These are phyloP conservation scores for Debaryomycetaceae sp. DNA, from an alignment of 1,139 yeast genomes.

Conservation along the genomic window DNA sequence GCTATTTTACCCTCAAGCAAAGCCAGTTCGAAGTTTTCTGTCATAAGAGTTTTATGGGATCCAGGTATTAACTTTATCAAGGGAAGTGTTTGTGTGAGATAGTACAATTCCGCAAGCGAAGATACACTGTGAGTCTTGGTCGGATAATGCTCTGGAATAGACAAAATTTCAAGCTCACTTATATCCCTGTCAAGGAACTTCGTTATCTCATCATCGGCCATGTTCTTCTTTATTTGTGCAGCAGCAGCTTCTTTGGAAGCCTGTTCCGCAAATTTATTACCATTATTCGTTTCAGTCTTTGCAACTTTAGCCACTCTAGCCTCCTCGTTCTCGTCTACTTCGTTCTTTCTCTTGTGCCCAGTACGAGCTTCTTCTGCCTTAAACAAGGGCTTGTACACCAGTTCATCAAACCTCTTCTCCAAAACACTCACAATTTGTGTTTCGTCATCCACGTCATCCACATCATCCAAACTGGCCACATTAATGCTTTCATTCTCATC, in stretches of 20 bases:
- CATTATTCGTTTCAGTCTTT: background rate
- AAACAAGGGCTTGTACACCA: background rate
- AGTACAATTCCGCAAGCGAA: slow-evolving; percentile 81
- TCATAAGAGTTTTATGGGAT: slow-evolving; percentile 80
- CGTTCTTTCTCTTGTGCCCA: background rate
- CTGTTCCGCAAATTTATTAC: background rate
- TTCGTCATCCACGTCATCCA: background rate
- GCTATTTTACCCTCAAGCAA: slow-evolving; percentile 91
- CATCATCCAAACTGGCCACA: background rate
- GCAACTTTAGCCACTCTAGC: background rate
- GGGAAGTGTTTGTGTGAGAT: slow-evolving; percentile 85
- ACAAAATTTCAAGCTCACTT: slow-evolving; percentile 33
- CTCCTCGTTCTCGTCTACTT: background rate
- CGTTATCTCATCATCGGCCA: slow-evolving; percentile 19
- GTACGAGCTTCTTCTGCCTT: background rate
- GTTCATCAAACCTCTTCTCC: background rate
- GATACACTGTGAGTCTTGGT: slow-evolving; percentile 43
- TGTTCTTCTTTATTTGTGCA: slow-evolving; percentile 18
- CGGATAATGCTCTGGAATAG: slow-evolving; percentile 46
- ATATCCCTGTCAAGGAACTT: slow-evolving; percentile 25
- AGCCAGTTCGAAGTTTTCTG: slow-evolving; percentile 82
- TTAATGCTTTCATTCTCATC: background rate
- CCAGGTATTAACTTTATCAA: slow-evolving; percentile 76
- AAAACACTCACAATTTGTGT: background rate
- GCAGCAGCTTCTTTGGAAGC: slow-evolving; percentile 8